These are phyloP conservation scores for Torulaspora gathmanii DNA, from an alignment of 805 yeast genomes.

Conservation along the genomic window DNA sequence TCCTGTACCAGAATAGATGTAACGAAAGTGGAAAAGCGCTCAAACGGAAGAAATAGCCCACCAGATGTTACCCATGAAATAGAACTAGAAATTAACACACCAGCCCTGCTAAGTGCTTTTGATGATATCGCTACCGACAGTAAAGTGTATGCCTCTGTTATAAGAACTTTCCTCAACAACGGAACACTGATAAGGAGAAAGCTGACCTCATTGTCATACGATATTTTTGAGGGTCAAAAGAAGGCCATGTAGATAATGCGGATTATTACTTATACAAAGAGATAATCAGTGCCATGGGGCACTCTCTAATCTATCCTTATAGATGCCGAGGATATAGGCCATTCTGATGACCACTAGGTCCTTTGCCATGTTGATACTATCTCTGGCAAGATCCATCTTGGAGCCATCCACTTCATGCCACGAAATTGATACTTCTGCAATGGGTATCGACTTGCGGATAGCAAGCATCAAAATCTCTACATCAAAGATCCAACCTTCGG, in stretches of 20 bases:
- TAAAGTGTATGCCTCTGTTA: constrained; percentile 53
- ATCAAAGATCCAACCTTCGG: constrained; percentile 98
- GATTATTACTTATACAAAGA: constrained; percentile 1
- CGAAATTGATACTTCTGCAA: constrained; percentile 77
- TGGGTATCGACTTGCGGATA: constrained; percentile 57
- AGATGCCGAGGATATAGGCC: constrained; percentile 83
- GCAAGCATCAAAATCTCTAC: constrained; percentile 87
- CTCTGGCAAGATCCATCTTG: constrained; percentile 86
- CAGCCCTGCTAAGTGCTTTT: constrained; percentile 39
- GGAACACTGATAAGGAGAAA: constrained; percentile 45
- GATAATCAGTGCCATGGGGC: constrained; percentile 2
- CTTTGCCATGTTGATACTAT: constrained; percentile 86
- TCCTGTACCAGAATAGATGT: constrained; percentile 70
- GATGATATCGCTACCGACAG: constrained; percentile 43
- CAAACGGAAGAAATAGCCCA: constrained; percentile 26
- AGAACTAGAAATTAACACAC: constrained; percentile 49
- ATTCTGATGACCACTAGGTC: constrained; percentile 86
- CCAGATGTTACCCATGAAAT: constrained; percentile 40
- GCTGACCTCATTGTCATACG: constrained; percentile 32
- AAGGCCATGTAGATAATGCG: constrained; percentile 23
- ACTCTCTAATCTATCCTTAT: constrained; percentile 39
- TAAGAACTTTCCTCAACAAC: constrained; percentile 55
- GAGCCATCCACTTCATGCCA: constrained; percentile 98
- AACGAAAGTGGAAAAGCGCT: constrained; percentile 48
- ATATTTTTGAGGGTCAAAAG: constrained; percentile 37